A percentile compares a stretch with the other conserved stretches of the same genome.
phyloP scores from a whole-genome alignment of 257 asterid species.

The Ligustrum vulgare region DNA sequence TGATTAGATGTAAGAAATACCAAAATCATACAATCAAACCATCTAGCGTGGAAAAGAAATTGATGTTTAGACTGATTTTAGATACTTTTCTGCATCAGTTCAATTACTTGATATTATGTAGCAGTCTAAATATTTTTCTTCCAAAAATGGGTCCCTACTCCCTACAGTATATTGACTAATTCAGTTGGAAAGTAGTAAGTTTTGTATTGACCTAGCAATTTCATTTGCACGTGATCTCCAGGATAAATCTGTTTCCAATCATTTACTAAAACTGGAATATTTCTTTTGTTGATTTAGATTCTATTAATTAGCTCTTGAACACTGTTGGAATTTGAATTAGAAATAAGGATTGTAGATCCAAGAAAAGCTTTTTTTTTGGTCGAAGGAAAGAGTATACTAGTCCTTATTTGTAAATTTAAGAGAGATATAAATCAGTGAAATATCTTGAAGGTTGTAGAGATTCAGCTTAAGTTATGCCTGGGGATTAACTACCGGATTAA shows the following conservation, averaged over 20 bases:
- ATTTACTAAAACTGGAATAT: too few species aligned
- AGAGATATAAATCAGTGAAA: neutral
- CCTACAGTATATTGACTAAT: neutral
- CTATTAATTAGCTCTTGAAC: neutral
- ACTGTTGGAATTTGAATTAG: neutral
- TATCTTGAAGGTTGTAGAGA: conserved; percentile 3
- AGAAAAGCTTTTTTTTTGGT: neutral
- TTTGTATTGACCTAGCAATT: neutral
- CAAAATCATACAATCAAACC: neutral
- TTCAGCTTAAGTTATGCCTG: neutral
- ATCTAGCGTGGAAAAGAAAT: neutral
- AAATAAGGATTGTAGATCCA: too few species aligned
- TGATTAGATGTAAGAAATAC: neutral
- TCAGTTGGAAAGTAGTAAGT: neutral
- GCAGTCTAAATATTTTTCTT: neutral
- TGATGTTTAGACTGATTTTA: neutral
- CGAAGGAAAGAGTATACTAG: neutral
- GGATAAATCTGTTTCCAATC: too few species aligned
- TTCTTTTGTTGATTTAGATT: neutral
- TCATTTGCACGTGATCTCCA: too few species aligned
- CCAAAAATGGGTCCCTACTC: neutral
- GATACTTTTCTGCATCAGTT: neutral
- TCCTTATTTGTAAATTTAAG: neutral
- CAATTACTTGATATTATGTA: neutral
- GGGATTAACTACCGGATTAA: neutral